phyloP scores from a whole-genome alignment of 768 basidiomycete species.

The Termitomyces eurrhizus region DNA sequence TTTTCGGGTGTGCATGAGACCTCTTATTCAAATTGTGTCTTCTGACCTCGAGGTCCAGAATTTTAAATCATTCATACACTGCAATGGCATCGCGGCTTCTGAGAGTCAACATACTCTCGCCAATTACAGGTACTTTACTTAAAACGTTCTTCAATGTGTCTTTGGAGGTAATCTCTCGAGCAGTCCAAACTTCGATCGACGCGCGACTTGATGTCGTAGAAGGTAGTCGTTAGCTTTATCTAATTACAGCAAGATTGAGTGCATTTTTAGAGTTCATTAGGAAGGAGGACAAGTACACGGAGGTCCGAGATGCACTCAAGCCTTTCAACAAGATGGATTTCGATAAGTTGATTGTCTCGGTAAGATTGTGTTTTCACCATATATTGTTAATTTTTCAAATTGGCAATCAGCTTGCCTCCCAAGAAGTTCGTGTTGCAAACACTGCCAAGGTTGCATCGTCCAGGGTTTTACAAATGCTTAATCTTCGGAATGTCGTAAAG shows the following conservation, averaged over 20 bases:
- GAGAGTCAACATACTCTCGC: constrained; percentile 77
- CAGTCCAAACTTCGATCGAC: constrained; percentile 64
- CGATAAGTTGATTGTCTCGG: constrained; percentile 79
- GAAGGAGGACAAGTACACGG: constrained; percentile 68
- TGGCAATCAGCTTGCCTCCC: constrained; percentile 54
- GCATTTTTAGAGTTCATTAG: constrained; percentile 61
- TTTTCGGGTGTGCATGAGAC: constrained; percentile 61
- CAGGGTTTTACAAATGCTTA: constrained; percentile 76
- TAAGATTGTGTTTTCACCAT: constrained; percentile 22
- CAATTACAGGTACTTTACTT: constrained; percentile 55
- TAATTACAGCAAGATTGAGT: not conserved
- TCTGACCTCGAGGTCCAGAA: constrained; percentile 24
- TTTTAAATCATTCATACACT: constrained; percentile 80
- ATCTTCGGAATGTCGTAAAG: constrained; percentile 67
- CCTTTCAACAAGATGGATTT: constrained; percentile 78
- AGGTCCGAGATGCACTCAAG: constrained; percentile 66
- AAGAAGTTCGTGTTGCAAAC: constrained; percentile 50
- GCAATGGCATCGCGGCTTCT: constrained; percentile 87
- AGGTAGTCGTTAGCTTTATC: constrained; percentile 37
- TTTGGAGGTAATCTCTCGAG: constrained; percentile 1
- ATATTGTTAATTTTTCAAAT: not conserved
- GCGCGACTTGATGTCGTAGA: constrained; percentile 85
- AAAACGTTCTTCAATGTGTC: too few species aligned
- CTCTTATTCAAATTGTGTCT: not conserved
- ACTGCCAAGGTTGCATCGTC: constrained; percentile 62